These are phyloP conservation scores for Aurifilum marmelostoma DNA, from an alignment of 2,329 filamentous ascomycete species.

Conservation along the genomic window DNA sequence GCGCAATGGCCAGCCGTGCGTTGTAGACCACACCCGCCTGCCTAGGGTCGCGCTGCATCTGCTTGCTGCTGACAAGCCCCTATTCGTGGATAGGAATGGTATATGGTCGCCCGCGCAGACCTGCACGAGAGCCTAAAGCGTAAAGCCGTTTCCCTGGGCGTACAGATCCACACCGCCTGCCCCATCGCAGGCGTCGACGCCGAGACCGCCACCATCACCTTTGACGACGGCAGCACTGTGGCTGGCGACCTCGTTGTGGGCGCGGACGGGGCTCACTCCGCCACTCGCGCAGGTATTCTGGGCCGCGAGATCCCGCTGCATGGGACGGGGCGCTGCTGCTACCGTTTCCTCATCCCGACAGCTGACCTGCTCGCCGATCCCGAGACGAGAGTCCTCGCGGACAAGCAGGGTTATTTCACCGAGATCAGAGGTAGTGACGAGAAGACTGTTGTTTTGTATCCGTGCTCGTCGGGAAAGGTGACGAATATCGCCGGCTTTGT, in stretches of 20 bases:
- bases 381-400: constrained; percentile 13
- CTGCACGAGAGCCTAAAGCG: constrained; percentile 24
- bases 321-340: constrained; percentile 17
- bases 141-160: constrained; percentile 14
- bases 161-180: constrained; percentile 22
- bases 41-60: not conserved
- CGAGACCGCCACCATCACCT: constrained; percentile 19
- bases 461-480: constrained; percentile 18
- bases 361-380: constrained; percentile 15
- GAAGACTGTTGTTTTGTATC: constrained; percentile 21
- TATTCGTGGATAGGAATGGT: constrained; percentile 16
- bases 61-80: not conserved
- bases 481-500: constrained; percentile 19
- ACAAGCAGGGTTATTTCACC: constrained; percentile 17
- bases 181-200: constrained; percentile 14
- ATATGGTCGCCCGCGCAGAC: constrained; percentile 20
- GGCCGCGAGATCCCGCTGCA: constrained; percentile 17
- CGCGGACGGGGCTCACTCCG: constrained; percentile 25
- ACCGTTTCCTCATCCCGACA: constrained; percentile 23
- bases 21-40: not conserved
- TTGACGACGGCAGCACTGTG: constrained; percentile 19
- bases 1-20: constrained; percentile 21
- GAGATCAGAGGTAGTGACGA: constrained; percentile 7
- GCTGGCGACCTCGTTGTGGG: constrained; percentile 25
- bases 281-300: constrained; percentile 11